Evolutionary conservation across 305 asterid species (phyloP).

Genomic region (Salvia sclarea): DNA sequence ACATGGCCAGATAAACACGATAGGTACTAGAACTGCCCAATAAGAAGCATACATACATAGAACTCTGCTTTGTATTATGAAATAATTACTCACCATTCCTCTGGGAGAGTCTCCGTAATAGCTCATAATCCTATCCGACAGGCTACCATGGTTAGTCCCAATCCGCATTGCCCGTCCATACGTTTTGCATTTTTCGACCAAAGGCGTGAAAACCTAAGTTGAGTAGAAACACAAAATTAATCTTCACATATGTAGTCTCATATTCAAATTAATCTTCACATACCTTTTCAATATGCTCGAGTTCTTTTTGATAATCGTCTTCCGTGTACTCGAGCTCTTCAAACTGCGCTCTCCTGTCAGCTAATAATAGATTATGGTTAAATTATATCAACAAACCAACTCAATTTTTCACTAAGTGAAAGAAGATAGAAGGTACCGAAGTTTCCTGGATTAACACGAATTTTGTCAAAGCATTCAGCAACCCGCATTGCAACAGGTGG

Average conservation of each 20-base stretch:
- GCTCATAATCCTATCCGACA: slow-evolving; percentile 99
- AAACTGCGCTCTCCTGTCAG: slow-evolving; percentile 99
- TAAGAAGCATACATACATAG: too few species aligned
- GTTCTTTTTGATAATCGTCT: slow-evolving; percentile 91
- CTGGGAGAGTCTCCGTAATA: slow-evolving; percentile 97
- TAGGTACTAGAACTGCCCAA: too few species aligned
- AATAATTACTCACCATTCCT: slow-evolving; percentile 79
- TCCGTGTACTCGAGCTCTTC: slow-evolving; percentile 91
- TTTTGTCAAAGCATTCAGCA: slow-evolving; percentile 96
- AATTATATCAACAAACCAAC: too few species aligned
- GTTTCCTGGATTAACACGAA: slow-evolving; percentile 99
- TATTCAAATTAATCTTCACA: too few species aligned
- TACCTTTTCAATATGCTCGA: slow-evolving; percentile 85
- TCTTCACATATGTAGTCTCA: too few species aligned
- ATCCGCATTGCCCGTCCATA: slow-evolving; percentile 97
- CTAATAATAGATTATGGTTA: slow-evolving; percentile 55
- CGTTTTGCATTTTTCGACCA: slow-evolving; percentile 95
- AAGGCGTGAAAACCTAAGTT: slow-evolving; percentile 88
- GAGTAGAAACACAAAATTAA: too few species aligned
- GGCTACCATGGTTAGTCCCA: slow-evolving; percentile 99
- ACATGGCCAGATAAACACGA: slow-evolving; percentile 22
- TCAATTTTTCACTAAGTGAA: too few species aligned
- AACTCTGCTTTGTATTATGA: too few species aligned
- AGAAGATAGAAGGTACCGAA: slow-evolving; percentile 60
- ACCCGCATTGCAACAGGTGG: slow-evolving; percentile 93